Evolutionary conservation across 192 early-diverging fungal species (phyloP), one percentile per base, ranked within the genome.

Genomic region (Globomyces pollinis-pini): DNA sequence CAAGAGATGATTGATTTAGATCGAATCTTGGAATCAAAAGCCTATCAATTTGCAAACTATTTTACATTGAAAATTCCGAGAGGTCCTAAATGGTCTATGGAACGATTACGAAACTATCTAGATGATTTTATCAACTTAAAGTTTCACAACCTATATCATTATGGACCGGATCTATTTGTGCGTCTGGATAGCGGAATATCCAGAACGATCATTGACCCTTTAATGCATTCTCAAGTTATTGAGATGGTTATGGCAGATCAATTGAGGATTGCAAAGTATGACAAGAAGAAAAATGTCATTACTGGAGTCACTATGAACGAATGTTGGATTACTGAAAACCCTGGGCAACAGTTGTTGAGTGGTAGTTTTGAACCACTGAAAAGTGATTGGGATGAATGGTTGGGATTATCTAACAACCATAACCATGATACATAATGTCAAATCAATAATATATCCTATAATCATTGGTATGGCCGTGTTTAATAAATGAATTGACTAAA

Each of bases 261-360:
- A n/a, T n/a, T n/a, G n/a, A n/a, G n/a, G n/a, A n/a, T n/a, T n/a
- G n/a, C n/a, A n/a, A n/a, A n/a, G n/a, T n/a, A n/a, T n/a, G n/a
- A n/a, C n/a, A 26, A 47, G 1, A 26, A 15, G 7, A 23, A 47
- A 7, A 26, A 47, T 8, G 5, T 47, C 8, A 3, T 47, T 7
- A 28, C 44, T 6, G 8, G 28, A 26, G 23, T 28, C 44, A 12
- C 44, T 0, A 20, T 26, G 7, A 12, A 9, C 3, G 44, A 47
- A 26, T 47, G 44, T 26, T 59, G 57, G 57, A 11, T 59, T 15
- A 59, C 34, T 35, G 57, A 59, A 4, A 59, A 59, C 16, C 57
- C 57, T 20, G 57, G 57, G 0, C 33, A 59, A 26, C 57, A 59
- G 28, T 9, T 59, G 21, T 26, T 59, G 11, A 59, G 38, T 21